Percentiles rank a stretch among this genome's conserved stretches.
phyloP scores from a whole-genome alignment of 2,329 filamentous ascomycete genomes.

The Graphilbum sp. region DNA sequence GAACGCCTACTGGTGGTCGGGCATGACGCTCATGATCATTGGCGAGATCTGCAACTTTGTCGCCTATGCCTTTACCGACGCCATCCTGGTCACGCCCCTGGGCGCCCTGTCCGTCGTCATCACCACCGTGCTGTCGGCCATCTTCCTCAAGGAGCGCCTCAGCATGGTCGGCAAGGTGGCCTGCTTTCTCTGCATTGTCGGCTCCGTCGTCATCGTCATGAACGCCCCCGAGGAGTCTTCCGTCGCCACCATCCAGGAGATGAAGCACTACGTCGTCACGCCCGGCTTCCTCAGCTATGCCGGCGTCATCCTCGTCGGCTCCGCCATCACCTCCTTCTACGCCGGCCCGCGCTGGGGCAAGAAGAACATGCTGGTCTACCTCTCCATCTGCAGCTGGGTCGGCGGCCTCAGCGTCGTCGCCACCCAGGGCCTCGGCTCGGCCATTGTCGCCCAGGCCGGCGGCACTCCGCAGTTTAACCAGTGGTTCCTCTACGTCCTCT shows the following conservation, averaged over 20 bases:
- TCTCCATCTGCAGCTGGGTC: conserved; percentile 89
- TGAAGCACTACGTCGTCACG: conserved; percentile 73
- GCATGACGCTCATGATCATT: conserved; percentile 93
- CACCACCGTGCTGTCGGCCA: conserved; percentile 76
- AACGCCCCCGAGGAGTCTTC: conserved; percentile 81
- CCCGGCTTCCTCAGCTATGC: conserved; percentile 78
- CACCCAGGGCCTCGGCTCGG: conserved; percentile 82
- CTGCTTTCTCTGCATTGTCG: conserved; percentile 88
- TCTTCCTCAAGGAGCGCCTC: conserved; percentile 88
- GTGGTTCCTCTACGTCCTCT: conserved; percentile 87
- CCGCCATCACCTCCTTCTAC: conserved; percentile 58
- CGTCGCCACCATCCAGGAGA: conserved; percentile 75
- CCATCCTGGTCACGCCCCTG: conserved; percentile 83
- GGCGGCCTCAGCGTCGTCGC: conserved; percentile 89
- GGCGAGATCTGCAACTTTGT: conserved; percentile 96
- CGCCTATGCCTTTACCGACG: conserved; percentile 92
- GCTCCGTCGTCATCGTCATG: conserved; percentile 83
- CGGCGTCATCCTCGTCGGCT: conserved; percentile 65
- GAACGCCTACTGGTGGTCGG: conserved; percentile 86
- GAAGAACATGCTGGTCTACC: conserved; percentile 94
- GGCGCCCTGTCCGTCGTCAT: conserved; percentile 87
- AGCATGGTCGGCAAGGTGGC: conserved; percentile 94
- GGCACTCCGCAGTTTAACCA: conserved; percentile 86
- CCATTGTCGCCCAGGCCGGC: conserved; percentile 71
- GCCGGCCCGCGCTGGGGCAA: conserved; percentile 80